Base-by-base conservation (phyloP, 2,329 filamentous ascomycete species). In the Colletotrichum shisoi region DNA sequence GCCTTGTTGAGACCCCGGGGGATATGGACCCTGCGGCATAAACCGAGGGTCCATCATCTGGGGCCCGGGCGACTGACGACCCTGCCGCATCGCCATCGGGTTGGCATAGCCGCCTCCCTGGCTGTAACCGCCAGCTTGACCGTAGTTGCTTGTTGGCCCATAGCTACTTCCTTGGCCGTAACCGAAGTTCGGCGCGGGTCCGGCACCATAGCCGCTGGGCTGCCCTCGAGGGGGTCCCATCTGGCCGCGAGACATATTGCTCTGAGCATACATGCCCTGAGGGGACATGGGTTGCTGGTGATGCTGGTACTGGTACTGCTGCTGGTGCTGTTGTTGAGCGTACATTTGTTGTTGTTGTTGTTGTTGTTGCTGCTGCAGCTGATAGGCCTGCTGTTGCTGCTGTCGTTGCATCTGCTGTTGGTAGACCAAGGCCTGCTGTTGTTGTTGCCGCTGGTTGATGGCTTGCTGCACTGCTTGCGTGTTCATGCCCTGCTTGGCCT, bases 381-480 rank as follows among this genome's bases (percentile, higher is more conserved):
- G 72, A 69, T 54, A 70, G 63, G 59, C 69, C 71, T 67, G 53
- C 70, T 73, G 71, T 57, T 78, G 72, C 71, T 73, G 76, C 69
- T 71, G 73, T 70, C 72, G 72, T 42, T 75, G 75, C 21, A 75
- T 71, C 60, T 77, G 73, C 60, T 80, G 77, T 13, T 78, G 75
- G 7, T 74, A 71, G n/a, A 68, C 71, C 53, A 75, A 61, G 7
- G 76, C 75, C 58, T 80, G 73, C 42, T 76, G 74, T 52, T 76
- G 74, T 52, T 76, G 70, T 73, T 91, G 88, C 34, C 88, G 83
- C 75, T 91, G 88, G 51, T 84, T 83, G 73, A 93, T 92, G 0
- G 90, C 91, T 68, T 91, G 85, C 70, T 93, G 89, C 8, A 93
- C 90, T 67, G 89, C 87, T 64, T 89, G 87, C 51, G 88, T 89